Percentiles rank a stretch among this genome's conserved stretches.
phyloP scores from a whole-genome alignment of 2,329 filamentous ascomycete species.

The Sarocladiaceae sp. region DNA sequence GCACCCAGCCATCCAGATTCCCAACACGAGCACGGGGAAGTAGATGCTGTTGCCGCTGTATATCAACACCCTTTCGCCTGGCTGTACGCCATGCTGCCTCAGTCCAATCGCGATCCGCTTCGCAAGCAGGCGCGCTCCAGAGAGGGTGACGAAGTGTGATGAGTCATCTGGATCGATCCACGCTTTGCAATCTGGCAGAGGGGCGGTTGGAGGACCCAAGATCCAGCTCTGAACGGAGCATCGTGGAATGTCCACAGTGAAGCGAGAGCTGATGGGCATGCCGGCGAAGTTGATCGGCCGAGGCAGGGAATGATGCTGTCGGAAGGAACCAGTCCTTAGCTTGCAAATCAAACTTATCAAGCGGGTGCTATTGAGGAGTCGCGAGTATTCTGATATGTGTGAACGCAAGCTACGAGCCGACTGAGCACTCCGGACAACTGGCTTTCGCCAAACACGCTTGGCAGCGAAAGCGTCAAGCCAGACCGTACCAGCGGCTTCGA shows the following conservation, averaged over 20 bases:
- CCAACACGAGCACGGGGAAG: conserved; percentile 67
- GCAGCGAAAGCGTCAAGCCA: background rate
- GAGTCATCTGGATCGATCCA: conserved; percentile 65
- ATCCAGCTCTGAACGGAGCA: conserved; percentile 53
- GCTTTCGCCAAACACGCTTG: background rate
- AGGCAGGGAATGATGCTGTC: background rate
- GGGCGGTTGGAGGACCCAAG: conserved; percentile 42
- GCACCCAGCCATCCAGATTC: conserved; percentile 72
- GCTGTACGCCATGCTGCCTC: conserved; percentile 56
- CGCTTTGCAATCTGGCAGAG: conserved; percentile 37
- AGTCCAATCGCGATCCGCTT: conserved; percentile 70
- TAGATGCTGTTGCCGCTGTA: conserved; percentile 72
- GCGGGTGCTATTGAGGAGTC: no score
- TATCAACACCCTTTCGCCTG: conserved; percentile 67
- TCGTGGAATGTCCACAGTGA: conserved; percentile 37
- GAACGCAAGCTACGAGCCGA: background rate
- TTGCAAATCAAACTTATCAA: no score
- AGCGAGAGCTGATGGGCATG: conserved; percentile 47
- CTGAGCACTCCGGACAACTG: background rate
- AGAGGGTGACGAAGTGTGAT: conserved; percentile 60
- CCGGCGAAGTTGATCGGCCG: background rate
- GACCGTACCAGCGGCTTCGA: background rate
- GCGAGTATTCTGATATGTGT: background rate
- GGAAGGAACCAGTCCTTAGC: no score
- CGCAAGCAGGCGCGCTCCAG: conserved; percentile 63